Evolutionary conservation across 2,329 filamentous ascomycete genomes (phyloP).

Genomic region (Daldinia sp.): DNA sequence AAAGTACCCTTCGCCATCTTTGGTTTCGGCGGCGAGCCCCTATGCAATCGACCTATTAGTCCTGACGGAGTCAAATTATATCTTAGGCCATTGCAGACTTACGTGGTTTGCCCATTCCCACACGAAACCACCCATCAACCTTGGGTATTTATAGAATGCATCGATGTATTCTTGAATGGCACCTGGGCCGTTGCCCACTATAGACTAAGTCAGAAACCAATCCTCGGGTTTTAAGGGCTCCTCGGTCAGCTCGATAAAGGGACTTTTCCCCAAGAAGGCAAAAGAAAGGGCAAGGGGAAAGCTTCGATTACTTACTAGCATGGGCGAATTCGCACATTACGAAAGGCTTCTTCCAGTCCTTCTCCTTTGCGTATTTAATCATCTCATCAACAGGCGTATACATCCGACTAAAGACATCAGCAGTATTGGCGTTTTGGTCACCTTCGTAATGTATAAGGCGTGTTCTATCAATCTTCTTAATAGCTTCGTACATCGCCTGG

Average conservation of each 20-base stretch:
- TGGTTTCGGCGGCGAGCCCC: constrained; percentile 54
- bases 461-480: constrained; percentile 63
- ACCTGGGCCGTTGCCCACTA: constrained; percentile 74
- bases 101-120: constrained; percentile 73
- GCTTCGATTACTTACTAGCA: constrained; percentile 53
- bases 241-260: background rate
- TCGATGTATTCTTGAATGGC: constrained; percentile 73
- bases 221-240: background rate
- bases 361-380: constrained; percentile 51
- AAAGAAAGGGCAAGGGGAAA: background rate
- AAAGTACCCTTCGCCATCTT: constrained; percentile 57
- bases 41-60: constrained; percentile 25
- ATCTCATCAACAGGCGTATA: constrained; percentile 63
- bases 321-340: constrained; percentile 64
- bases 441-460: constrained; percentile 73
- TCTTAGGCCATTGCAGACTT: constrained; percentile 12
- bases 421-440: constrained; percentile 63
- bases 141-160: constrained; percentile 66
- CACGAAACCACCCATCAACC: constrained; percentile 70
- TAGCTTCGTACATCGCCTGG: constrained; percentile 71
- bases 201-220: background rate
- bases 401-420: constrained; percentile 73
- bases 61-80: background rate
- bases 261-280: background rate
- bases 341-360: constrained; percentile 62